Evolutionary conservation across 23 red algal species (phyloP).

Genomic region (Gracilariopsis chorda): DNA sequence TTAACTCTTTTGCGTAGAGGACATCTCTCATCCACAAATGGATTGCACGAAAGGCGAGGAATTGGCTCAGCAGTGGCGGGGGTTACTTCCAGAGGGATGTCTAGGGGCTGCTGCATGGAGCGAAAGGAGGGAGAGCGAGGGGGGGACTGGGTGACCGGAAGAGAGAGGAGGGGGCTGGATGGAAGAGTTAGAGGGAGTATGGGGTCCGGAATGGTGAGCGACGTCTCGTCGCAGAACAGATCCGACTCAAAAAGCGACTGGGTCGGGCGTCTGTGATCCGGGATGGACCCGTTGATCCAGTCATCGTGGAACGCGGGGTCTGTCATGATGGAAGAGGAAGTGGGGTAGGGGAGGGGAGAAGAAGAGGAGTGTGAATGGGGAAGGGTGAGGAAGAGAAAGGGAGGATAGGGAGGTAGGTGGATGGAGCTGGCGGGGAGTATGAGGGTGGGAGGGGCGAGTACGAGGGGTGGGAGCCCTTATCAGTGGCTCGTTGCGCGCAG

Average conservation of each 20-base stretch:
- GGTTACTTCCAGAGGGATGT: neutral
- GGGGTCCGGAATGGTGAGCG: neutral
- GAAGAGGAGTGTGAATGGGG: neutral
- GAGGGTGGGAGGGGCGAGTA: neutral
- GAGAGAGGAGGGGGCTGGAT: neutral
- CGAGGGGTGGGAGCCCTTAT: neutral
- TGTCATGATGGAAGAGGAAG: neutral
- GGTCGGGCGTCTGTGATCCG: neutral
- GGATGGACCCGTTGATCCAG: conserved; percentile 21
- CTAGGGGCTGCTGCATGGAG: neutral
- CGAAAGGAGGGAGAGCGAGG: neutral
- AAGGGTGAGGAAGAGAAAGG: neutral
- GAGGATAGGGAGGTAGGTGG: neutral
- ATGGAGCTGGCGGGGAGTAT: neutral
- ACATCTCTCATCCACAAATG: conserved; percentile 56
- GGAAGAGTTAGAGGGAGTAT: conserved; percentile 1
- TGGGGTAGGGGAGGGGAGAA: neutral
- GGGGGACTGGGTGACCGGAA: neutral
- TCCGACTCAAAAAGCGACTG: conserved; percentile 51
- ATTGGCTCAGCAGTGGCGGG: neutral
- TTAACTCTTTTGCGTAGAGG: conserved; percentile 58
- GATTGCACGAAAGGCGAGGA: neutral
- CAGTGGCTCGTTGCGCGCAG: neutral
- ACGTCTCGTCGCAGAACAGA: conserved; percentile 44
- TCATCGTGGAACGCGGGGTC: conserved; percentile 41